Percentiles rank a stretch among this genome's conserved stretches.
Conservation (phyloP, 2,329 filamentous ascomycete species). For the Epichloe coenophiala region DNA sequence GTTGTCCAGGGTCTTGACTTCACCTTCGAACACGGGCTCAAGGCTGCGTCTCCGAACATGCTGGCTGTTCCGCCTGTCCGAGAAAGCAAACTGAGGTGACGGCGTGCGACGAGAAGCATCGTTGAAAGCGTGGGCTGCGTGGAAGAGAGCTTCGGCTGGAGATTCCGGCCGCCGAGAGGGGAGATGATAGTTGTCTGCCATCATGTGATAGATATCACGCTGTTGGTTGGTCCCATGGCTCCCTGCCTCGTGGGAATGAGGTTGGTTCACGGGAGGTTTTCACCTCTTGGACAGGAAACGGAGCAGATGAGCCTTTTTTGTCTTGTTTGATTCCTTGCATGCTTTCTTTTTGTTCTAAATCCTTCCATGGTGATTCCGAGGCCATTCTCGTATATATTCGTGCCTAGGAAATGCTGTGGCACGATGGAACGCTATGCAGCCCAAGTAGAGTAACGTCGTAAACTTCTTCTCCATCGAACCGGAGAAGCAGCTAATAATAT, state of each 20-base stretch:
- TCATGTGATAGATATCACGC: not conserved
- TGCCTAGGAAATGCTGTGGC: not conserved
- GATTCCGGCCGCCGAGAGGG: not conserved
- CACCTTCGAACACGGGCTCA: slow-evolving; percentile 4
- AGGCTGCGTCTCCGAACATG: slow-evolving; percentile 1
- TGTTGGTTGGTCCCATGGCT: not conserved
- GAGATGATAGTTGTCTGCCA: not conserved
- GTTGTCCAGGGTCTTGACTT: not conserved
- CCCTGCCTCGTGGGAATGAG: not conserved
- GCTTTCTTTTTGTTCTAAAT: not conserved
- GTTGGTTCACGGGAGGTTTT: not conserved
- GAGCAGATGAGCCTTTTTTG: not conserved
- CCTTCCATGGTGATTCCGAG: not conserved
- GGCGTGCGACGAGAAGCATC: slow-evolving; percentile 1
- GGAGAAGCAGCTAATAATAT: not conserved
- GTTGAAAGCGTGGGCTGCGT: not conserved
- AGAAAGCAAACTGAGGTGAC: slow-evolving; percentile 1
- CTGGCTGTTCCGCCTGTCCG: slow-evolving; percentile 1
- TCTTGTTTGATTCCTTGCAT: not conserved
- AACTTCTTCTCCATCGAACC: not conserved
- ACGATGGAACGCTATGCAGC: not conserved
- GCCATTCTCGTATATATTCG: not conserved
- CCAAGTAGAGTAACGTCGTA: slow-evolving; percentile 2
- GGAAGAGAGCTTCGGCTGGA: slow-evolving; percentile 1
- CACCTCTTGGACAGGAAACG: not conserved